phyloP scores from a whole-genome alignment of 2,329 filamentous ascomycete species.

The Colletotrichum sp. region DNA sequence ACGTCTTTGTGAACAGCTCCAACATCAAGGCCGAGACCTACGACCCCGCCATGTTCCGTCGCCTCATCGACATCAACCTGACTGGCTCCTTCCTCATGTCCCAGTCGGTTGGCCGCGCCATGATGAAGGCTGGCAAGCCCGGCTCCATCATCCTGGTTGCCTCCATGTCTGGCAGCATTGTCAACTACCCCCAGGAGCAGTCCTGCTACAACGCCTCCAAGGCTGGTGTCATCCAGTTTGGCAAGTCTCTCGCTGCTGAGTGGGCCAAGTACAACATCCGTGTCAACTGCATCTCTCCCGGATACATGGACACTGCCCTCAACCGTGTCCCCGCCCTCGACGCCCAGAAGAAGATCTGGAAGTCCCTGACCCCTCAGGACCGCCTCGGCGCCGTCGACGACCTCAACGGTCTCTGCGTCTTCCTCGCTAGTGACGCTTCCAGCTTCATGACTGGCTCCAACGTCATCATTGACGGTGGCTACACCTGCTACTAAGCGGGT shows the following conservation, averaged over 20 bases:
- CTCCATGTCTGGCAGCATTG: conserved; percentile 82
- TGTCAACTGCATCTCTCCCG: conserved; percentile 84
- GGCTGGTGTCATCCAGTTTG: conserved; percentile 78
- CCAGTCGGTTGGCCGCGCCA: conserved; percentile 72
- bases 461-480: conserved; percentile 73
- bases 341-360: conserved; percentile 84
- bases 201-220: conserved; percentile 85
- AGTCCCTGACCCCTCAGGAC: conserved; percentile 73
- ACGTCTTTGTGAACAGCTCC: conserved; percentile 45
- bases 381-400: conserved; percentile 76
- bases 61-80: conserved; percentile 82
- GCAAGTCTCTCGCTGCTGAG: conserved; percentile 82
- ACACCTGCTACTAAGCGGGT: conserved; percentile 61
- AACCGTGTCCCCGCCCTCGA: conserved; percentile 81
- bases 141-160: conserved; percentile 79
- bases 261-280: conserved; percentile 84
- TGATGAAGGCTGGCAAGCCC: conserved; percentile 75
- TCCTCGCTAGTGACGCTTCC: conserved; percentile 75
- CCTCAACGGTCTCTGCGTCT: conserved; percentile 78
- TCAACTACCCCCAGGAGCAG: conserved; percentile 88
- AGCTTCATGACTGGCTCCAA: conserved; percentile 81
- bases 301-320: conserved; percentile 85
- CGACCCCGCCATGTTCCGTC: conserved; percentile 77
- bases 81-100: conserved; percentile 80
- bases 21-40: conserved; percentile 85